Evolutionary conservation across 2,329 filamentous ascomycete genomes (phyloP), one percentile per base, ranked within the genome.

Genomic region (Colletotrichum camelliae): DNA sequence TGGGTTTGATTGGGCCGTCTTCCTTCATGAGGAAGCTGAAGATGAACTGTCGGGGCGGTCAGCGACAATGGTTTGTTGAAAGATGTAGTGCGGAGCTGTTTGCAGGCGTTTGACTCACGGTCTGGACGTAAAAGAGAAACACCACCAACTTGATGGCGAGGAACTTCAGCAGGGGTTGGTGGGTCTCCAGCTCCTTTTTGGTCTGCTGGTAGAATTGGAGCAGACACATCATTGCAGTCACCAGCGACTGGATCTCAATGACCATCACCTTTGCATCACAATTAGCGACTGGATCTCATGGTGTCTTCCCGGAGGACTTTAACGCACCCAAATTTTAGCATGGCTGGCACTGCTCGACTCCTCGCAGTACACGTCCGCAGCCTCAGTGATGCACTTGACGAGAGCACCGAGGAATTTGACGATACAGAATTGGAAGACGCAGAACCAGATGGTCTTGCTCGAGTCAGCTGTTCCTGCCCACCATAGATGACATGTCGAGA

Each of bases 391-490:
- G 57, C 65, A 73, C 8, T 73, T 73, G 16, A 39, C 43, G 13
- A 73, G 24, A 18, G 64, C 64, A 4, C 57, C 70, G 9, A 67
- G 37, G 24, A 69, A 73, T 65, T 73, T 69, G 21, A 73, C 65
- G 2, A 55, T 27, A 43, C 65, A 73, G 29, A 62, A 73, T 55
- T 73, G 70, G 1, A 68, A 73, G 16, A 73, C 65, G 5, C 29
- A 37, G 9, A 64, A 29, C 65, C 70, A 73, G 9, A 73, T 69
- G 3, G 57, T 73, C 70, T 73, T 7, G 18, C 1, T 3, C n/a
- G 6, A 2, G 29, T 61, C 6, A 61, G 55, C 27, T 12, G 2
- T 60, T 10, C 16, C 27, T 33, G 24, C 3, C 18, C 10, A 21
- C 57, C 6, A 60, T 31, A 7, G 16, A 31, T 4, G 5, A 10